phyloP scores from a whole-genome alignment of 352 stramenopile species.

The Globisporangium apiculatum region DNA sequence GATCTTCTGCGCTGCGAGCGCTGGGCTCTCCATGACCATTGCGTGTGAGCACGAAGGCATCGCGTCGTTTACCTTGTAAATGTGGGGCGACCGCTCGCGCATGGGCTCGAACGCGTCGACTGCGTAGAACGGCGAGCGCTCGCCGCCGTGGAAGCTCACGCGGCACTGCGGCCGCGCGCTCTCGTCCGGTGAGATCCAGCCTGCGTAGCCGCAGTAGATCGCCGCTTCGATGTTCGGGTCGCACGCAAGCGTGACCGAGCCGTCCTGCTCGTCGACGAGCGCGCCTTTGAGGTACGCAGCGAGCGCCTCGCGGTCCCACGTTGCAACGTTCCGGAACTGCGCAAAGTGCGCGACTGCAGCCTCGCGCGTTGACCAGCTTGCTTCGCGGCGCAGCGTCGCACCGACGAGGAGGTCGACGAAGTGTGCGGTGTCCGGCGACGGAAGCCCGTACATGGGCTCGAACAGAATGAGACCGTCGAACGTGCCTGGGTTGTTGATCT shows the following conservation, averaged over 20 bases:
- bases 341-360: conserved; percentile 22
- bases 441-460: conserved; percentile 29
- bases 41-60: conserved; percentile 29
- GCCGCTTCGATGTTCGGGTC: conserved; percentile 30
- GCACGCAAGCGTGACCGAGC: conserved; percentile 24
- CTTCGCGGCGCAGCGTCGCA: conserved; percentile 23
- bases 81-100: conserved; percentile 13
- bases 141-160: conserved; percentile 26
- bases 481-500: conserved; percentile 25
- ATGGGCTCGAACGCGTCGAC: conserved; percentile 18
- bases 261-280: conserved; percentile 21
- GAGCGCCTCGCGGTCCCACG: conserved; percentile 31
- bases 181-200: conserved; percentile 23
- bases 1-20: conserved; percentile 18
- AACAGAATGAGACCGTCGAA: conserved; percentile 40
- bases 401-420: conserved; percentile 26
- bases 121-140: conserved; percentile 26
- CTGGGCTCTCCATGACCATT: conserved; percentile 32
- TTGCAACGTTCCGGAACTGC: conserved; percentile 24
- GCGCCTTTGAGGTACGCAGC: conserved; percentile 22
- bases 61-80: conserved; percentile 19
- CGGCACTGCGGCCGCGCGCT: conserved; percentile 23
- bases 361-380: conserved; percentile 20
- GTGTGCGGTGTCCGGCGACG: conserved; percentile 4
- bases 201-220: conserved; percentile 25